These are phyloP conservation scores for Termitomyces sp. DNA, from an alignment of 768 basidiomycete genomes.

Conservation along the genomic window DNA sequence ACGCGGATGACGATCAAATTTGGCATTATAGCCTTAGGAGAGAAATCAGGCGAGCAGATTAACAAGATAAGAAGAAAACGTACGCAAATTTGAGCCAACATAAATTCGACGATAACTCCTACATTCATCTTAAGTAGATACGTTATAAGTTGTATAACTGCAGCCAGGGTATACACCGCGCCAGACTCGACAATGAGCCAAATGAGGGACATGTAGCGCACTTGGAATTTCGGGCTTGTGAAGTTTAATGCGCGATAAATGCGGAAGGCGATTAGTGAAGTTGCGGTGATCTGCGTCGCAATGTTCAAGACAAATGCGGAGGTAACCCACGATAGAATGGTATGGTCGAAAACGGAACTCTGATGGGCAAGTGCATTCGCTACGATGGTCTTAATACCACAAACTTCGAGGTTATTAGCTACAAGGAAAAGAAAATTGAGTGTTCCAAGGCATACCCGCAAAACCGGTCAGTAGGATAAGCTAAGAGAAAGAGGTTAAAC, in stretches of 20 bases:
- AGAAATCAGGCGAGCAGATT: neutral
- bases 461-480: slow-evolving; percentile 19
- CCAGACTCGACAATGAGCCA: slow-evolving; percentile 23
- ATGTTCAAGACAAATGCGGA: slow-evolving; percentile 24
- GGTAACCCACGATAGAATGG: slow-evolving; percentile 21
- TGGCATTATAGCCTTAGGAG: neutral
- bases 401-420: slow-evolving; percentile 7
- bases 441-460: slow-evolving; percentile 11
- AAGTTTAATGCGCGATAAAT: slow-evolving; percentile 19
- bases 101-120: slow-evolving; percentile 23
- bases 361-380: slow-evolving; percentile 4
- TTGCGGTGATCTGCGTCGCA: slow-evolving; percentile 21
- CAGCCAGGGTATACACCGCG: slow-evolving; percentile 21
- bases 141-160: slow-evolving; percentile 20
- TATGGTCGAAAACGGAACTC: slow-evolving; percentile 20
- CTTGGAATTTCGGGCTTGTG: slow-evolving; percentile 7
- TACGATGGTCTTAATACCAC: slow-evolving; percentile 22
- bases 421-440: too few relatives aligned
- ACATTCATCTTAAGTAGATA: slow-evolving; percentile 23
- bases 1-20: slow-evolving; percentile 1
- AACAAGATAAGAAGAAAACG: neutral
- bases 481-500: slow-evolving; percentile 3
- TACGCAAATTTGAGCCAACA: slow-evolving; percentile 21
- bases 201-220: slow-evolving; percentile 17
- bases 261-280: slow-evolving; percentile 17